Evolutionary conservation across 805 yeast genomes (phyloP).

Genomic region (Saturnispora serradocipensis): DNA sequence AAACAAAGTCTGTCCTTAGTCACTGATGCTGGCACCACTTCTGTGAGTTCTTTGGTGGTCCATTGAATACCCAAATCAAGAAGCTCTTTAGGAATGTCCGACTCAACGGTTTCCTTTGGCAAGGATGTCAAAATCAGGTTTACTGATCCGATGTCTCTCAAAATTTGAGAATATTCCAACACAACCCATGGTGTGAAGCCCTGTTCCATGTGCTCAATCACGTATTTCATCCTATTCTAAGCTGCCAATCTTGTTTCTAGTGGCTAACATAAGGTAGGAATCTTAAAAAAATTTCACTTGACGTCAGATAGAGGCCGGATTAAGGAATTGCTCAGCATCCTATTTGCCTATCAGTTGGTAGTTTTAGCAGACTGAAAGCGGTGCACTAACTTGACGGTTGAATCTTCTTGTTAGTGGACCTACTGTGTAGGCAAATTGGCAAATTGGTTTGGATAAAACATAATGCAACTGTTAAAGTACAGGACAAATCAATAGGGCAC

Average conservation of each 20-base stretch:
- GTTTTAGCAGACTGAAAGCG: too few relatives aligned
- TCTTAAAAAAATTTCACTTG: conserved; percentile 4
- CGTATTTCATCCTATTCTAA: conserved; percentile 56
- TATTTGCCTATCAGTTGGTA: neutral
- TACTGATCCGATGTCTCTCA: conserved; percentile 70
- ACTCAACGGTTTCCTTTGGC: conserved; percentile 49
- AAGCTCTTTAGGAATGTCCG: conserved; percentile 56
- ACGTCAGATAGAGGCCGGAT: neutral
- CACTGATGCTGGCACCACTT: conserved; percentile 23
- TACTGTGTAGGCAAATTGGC: too few relatives aligned
- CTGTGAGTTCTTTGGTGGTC: conserved; percentile 67
- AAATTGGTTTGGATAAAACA: too few relatives aligned
- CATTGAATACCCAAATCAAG: conserved; percentile 60
- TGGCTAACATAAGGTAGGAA: neutral
- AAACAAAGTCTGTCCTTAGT: conserved; percentile 52
- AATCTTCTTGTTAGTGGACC: too few relatives aligned
- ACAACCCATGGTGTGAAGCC: conserved; percentile 96
- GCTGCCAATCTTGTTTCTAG: neutral
- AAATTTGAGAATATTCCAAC: conserved; percentile 75
- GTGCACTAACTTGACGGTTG: too few relatives aligned
- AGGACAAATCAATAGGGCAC: too few relatives aligned
- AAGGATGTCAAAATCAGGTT: conserved; percentile 72
- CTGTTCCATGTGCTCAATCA: conserved; percentile 95
- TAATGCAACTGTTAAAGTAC: too few relatives aligned
- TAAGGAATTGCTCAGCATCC: neutral